phyloP scores from a whole-genome alignment of 768 basidiomycete genomes.

The Mycena rebaudengoi region DNA sequence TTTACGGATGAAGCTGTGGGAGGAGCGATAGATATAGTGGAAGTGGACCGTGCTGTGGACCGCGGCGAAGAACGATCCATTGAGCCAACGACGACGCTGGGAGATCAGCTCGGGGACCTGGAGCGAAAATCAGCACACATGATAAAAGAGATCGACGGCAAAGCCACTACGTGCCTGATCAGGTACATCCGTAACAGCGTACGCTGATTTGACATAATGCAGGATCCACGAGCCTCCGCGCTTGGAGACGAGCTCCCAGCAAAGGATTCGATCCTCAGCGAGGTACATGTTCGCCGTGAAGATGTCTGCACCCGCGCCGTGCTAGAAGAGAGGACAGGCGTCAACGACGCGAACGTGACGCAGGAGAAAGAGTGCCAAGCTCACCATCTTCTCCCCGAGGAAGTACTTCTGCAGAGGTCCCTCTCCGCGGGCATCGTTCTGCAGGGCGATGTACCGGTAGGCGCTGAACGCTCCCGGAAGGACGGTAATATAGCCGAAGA shows the following conservation, averaged over 20 bases:
- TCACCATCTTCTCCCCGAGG: slow-evolving; percentile 91
- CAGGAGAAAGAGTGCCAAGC: slow-evolving; percentile 25
- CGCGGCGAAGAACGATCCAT: slow-evolving; percentile 98
- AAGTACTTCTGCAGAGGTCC: slow-evolving; percentile 97
- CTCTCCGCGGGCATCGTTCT: slow-evolving; percentile 84
- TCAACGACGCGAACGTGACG: neutral
- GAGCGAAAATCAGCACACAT: neutral
- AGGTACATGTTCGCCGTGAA: slow-evolving; percentile 98
- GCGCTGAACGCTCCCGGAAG: slow-evolving; percentile 93
- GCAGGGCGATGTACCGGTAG: slow-evolving; percentile 89
- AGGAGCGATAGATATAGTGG: slow-evolving; percentile 92
- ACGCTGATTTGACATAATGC: slow-evolving; percentile 96
- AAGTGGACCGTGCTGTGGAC: slow-evolving; percentile 94
- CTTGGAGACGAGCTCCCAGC: slow-evolving; percentile 98
- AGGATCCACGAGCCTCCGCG: slow-evolving; percentile 89
- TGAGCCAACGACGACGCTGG: slow-evolving; percentile 95
- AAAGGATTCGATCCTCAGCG: slow-evolving; percentile 93
- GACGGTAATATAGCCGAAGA: slow-evolving; percentile 96
- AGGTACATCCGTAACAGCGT: slow-evolving; percentile 92
- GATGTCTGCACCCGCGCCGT: slow-evolving; percentile 86
- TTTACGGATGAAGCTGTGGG: slow-evolving; percentile 84
- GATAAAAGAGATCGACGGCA: neutral
- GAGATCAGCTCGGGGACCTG: slow-evolving; percentile 93
- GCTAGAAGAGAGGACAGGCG: slow-evolving; percentile 44
- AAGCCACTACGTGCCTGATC: slow-evolving; percentile 66